Base-by-base conservation (phyloP, 2,329 filamentous ascomycete species). In the Botrytis paeoniae region DNA sequence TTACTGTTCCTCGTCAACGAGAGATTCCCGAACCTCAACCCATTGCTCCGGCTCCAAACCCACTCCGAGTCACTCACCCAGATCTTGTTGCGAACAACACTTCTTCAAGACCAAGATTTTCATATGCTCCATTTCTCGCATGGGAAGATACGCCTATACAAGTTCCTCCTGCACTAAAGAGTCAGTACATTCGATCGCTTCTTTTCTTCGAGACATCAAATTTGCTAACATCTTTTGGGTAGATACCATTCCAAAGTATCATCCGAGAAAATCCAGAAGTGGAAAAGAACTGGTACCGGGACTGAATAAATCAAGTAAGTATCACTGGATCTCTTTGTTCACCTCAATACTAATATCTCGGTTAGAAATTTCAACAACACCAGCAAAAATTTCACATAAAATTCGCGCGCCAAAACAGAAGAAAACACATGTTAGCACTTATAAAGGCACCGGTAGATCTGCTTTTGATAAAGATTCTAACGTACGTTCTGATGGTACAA, bases 201-300 rank as follows among this genome's bases (percentile, higher is more conserved):
- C 39, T 35, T 70, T 35, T n/a, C 61, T 59, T n/a, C n/a, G n/a
- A 54, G 25, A 22, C 39, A 74, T 73, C 25, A 29, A 39, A 16
- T 59, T 51, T 59, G 32, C 62, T 72, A 60, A 72, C 39, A 41
- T 45, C 29, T 45, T 22, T 68, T n/a, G 20, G 1, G 20, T 63
- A 80, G 79, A 76, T 72, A 78, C 79, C 4, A 76, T 80, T 60
- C 80, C 80, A 18, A 80, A 80, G 71, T 81, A 78, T 72, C 76
- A 79, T 54, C 78, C 78, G 29, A 75, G 80, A 61, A 81, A 77
- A 71, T 77, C 79, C 39, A 76, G 73, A 70, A 80, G 78, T 71
- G 80, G 79, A 59, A 78, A 76, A 70, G 78, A 78, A 35, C 74
- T 79, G 43, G 75, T 80, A 63, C 77, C 78, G 25, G 80, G 79